Evolutionary conservation across 108 stramenopile species (phyloP).

Genomic region (Discostella stelligeroides): DNA sequence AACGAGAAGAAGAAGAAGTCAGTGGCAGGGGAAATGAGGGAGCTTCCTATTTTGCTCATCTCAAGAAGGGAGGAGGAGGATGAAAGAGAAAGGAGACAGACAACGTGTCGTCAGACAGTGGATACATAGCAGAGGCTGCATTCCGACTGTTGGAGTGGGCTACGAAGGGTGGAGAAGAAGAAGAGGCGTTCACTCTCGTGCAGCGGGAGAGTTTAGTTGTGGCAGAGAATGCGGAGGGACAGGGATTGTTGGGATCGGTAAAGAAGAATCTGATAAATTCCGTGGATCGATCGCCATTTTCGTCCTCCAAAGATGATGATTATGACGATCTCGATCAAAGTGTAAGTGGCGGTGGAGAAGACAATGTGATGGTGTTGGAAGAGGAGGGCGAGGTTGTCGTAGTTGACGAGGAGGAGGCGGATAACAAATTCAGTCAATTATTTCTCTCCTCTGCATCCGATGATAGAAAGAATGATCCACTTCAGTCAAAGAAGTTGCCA

Average conservation of each 20-base stretch:
- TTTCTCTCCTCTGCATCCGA: not conserved
- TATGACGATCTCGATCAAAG: constrained; percentile 34
- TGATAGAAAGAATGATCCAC: not conserved
- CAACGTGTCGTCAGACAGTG: no score
- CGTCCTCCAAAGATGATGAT: no score
- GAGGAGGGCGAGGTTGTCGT: constrained; percentile 28
- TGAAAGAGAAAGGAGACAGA: no score
- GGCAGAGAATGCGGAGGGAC: constrained; percentile 13
- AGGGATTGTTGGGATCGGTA: not conserved
- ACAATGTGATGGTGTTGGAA: not conserved
- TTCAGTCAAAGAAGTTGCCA: constrained; percentile 16
- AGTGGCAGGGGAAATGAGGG: not conserved
- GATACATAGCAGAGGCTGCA: no score
- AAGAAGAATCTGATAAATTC: no score
- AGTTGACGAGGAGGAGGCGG: constrained; percentile 14
- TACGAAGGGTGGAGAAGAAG: constrained; percentile 64
- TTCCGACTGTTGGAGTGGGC: constrained; percentile 88
- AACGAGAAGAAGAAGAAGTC: not conserved
- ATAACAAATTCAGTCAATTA: no score
- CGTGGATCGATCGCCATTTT: no score
- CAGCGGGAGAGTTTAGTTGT: constrained; percentile 3
- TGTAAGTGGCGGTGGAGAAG: not conserved
- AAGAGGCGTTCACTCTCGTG: constrained; percentile 23
- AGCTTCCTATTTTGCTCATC: not conserved
- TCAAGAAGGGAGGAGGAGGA: not conserved